Evolutionary conservation across 768 basidiomycete genomes (phyloP).

Genomic region (Omphalotus guepiniiformis): DNA sequence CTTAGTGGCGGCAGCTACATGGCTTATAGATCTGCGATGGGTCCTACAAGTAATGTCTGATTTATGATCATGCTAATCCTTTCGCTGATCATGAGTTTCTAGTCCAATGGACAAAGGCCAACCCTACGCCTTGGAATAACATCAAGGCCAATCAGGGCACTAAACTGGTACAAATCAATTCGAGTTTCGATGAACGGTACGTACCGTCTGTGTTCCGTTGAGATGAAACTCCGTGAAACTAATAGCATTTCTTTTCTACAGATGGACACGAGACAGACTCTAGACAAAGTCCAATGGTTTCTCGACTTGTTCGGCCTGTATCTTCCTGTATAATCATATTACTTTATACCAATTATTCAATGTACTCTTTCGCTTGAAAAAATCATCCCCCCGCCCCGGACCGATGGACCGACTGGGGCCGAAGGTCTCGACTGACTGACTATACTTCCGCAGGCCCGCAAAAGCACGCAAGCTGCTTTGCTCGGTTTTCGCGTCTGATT

Average conservation of each 20-base stretch:
- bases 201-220: constrained; percentile 21
- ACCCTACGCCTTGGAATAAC: constrained; percentile 88
- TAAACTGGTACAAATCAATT: constrained; percentile 65
- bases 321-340: background rate
- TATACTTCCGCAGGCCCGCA: no score
- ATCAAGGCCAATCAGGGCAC: constrained; percentile 72
- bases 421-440: no score
- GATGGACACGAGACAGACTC: constrained; percentile 75
- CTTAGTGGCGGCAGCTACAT: constrained; percentile 43
- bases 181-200: constrained; percentile 72
- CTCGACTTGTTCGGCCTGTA: background rate
- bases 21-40: constrained; percentile 33
- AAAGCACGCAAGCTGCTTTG: no score
- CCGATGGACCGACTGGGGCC: no score
- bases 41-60: constrained; percentile 23
- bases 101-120: constrained; percentile 64
- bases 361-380: background rate
- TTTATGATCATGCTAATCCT: background rate
- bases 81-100: background rate
- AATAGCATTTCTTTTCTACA: no score
- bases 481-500: no score
- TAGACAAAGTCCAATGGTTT: constrained; percentile 26
- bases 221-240: no score
- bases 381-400: no score
- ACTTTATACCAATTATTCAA: background rate